Evolutionary conservation across 768 basidiomycete genomes (phyloP), one percentile per base, ranked within the genome.

Genomic region (Amanita rubescens): DNA sequence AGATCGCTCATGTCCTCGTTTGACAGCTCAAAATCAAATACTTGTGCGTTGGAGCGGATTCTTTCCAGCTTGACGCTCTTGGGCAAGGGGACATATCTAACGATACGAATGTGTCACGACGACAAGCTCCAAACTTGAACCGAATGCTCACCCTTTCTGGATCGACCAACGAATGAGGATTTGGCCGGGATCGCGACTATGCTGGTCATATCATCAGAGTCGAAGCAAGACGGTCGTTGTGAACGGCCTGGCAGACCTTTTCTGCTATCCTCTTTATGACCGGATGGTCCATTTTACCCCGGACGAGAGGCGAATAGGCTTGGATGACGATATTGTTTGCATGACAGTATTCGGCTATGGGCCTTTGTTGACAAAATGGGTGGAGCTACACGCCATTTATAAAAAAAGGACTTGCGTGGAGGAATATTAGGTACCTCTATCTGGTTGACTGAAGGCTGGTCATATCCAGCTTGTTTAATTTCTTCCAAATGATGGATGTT

Each of bases 151-250:
- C 87, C 84, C 83, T 62, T 78, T 81, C 65, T 96, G 94, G 34
- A 97, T 70, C 25, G 91, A 94, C 90, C 93, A 96, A 20, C 94
- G 80, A 53, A 96, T 71, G 14, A 96, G 77, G 42, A 95, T 74
- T 62, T 96, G 94, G 15, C 91, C 84, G 4, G 79, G 77, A 38
- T 84, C 79, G 51, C 80, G 79, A 38, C 68, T 66, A 58, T 82
- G 67, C 84, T 90, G 14, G 30, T 35, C 20, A 15, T 38, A 22
- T 45, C 22, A 25, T 53, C 27, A 38, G 14, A 24, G n/a, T 39
- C 20, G 15, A 27, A 19, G 39, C 8, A 14, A 30, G 9, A 41
- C 32, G 38, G n/a, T 17, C 12, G 27, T 17, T 12, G n/a, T 32
- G 30, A 17, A 22, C 37, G 37, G 37, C 42, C 56, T 69, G 14